phyloP scores from a whole-genome alignment of 1,284 basidiomycete species.

The Cryptococcus hybrid region DNA sequence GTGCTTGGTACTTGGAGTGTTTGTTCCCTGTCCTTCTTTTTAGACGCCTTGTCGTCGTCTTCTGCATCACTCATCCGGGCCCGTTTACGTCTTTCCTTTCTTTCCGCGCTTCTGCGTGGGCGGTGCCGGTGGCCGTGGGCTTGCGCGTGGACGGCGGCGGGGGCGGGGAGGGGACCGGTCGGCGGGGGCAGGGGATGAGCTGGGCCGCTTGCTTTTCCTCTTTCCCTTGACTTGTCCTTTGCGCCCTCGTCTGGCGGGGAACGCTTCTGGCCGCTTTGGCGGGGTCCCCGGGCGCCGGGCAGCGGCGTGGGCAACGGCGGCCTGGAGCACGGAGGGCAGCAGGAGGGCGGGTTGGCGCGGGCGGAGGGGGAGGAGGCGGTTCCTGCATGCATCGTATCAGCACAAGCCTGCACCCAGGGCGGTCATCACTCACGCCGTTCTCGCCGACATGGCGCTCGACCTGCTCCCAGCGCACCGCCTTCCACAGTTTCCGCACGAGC shows the following conservation, averaged over 20 bases:
- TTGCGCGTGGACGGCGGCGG: too few species aligned
- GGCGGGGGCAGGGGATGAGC: too few species aligned
- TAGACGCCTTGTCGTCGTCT: constrained; percentile 10
- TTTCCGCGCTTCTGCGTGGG: neutral
- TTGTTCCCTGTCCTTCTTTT: constrained; percentile 9
- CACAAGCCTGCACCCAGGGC: neutral
- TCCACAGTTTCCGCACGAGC: constrained; percentile 44
- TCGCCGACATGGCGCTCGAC: constrained; percentile 38
- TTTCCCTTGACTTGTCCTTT: constrained; percentile 19
- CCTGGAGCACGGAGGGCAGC: constrained; percentile 15
- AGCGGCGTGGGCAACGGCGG: neutral
- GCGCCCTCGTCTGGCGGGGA: constrained; percentile 18
- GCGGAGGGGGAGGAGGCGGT: constrained; percentile 25
- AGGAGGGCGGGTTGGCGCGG: constrained; percentile 23
- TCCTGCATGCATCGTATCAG: constrained; percentile 11
- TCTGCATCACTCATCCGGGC: constrained; percentile 9
- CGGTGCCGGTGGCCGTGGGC: too few species aligned
- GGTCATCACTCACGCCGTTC: constrained; percentile 22
- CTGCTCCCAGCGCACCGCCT: constrained; percentile 44
- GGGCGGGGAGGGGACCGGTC: too few species aligned
- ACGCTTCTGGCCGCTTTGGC: constrained; percentile 26
- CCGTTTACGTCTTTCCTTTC: constrained; percentile 6
- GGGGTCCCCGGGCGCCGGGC: constrained; percentile 11
- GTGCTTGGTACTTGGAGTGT: neutral
- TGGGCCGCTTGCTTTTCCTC: constrained; percentile 1